Evolutionary conservation across 2,329 filamentous ascomycete genomes (phyloP).

Genomic region (Aspergillus japonicus): DNA sequence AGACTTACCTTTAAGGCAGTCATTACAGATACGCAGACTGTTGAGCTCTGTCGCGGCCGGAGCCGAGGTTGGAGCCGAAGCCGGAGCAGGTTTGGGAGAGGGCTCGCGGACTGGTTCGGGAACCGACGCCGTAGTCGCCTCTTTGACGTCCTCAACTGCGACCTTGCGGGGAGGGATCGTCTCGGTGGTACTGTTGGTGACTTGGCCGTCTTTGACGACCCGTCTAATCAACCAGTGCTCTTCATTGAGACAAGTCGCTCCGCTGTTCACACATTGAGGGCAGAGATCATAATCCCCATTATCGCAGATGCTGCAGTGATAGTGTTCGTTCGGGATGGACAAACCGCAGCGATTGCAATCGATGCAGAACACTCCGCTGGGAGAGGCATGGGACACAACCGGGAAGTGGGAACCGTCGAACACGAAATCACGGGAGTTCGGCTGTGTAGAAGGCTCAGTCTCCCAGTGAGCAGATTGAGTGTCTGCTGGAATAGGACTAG

Average conservation of each 20-base stretch:
- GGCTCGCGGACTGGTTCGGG: constrained; percentile 19
- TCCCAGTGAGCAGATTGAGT: constrained; percentile 11
- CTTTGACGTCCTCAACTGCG: constrained; percentile 33
- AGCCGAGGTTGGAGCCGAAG: background rate
- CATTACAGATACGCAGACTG: constrained; percentile 57
- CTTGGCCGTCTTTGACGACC: constrained; percentile 70
- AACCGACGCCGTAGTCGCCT: constrained; percentile 23
- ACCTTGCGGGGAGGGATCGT: constrained; percentile 65
- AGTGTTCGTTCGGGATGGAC: constrained; percentile 78
- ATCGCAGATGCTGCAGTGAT: constrained; percentile 92
- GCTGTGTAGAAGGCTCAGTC: constrained; percentile 10
- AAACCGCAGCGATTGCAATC: constrained; percentile 90
- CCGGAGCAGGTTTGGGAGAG: background rate
- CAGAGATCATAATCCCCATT: constrained; percentile 94
- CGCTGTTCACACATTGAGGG: constrained; percentile 70
- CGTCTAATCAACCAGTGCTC: constrained; percentile 96
- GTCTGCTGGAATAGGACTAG: constrained; percentile 8
- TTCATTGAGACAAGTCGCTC: constrained; percentile 72
- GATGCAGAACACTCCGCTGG: constrained; percentile 66
- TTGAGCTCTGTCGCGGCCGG: constrained; percentile 1
- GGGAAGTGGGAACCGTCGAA: constrained; percentile 32
- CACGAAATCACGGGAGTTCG: constrained; percentile 29
- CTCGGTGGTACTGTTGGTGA: constrained; percentile 84
- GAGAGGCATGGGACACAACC: constrained; percentile 34
- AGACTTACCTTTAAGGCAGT: constrained; percentile 60